Conservation (phyloP, 2,329 filamentous ascomycete genomes). For the Knoxdaviesia capensis region DNA sequence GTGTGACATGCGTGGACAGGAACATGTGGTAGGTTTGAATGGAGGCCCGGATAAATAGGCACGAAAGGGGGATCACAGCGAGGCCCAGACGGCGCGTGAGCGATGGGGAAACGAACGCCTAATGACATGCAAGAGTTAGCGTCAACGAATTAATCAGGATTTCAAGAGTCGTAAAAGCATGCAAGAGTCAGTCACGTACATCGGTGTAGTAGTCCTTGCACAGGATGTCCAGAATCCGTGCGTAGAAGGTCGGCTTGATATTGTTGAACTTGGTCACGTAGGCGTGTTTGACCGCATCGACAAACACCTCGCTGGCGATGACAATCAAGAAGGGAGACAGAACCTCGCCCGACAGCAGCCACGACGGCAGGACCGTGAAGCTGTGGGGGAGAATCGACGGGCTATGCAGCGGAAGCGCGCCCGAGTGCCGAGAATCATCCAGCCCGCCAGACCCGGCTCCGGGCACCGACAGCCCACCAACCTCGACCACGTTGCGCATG, state of each 20-base stretch:
- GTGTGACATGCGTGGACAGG: constrained; percentile 65
- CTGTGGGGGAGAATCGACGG: constrained; percentile 70
- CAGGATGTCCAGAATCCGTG: constrained; percentile 75
- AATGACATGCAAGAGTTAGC: constrained; percentile 5
- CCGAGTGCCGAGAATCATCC: neutral
- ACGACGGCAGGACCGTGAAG: constrained; percentile 74
- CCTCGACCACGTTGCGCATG: constrained; percentile 87
- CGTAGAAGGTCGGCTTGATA: constrained; percentile 76
- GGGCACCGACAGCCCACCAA: constrained; percentile 57
- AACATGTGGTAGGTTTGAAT: constrained; percentile 98
- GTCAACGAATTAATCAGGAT: neutral
- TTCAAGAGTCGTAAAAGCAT: neutral
- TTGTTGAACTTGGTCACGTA: constrained; percentile 99
- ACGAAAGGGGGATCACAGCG: constrained; percentile 80
- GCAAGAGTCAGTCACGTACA: constrained; percentile 21
- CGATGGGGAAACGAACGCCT: constrained; percentile 82
- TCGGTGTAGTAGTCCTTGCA: constrained; percentile 98
- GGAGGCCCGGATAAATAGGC: constrained; percentile 83
- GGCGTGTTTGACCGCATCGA: constrained; percentile 92
- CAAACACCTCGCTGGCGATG: constrained; percentile 86
- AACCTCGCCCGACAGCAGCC: constrained; percentile 61
- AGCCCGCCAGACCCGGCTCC: constrained; percentile 25
- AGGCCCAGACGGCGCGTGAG: constrained; percentile 76
- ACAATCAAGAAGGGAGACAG: constrained; percentile 87
- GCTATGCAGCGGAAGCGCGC: constrained; percentile 36